A percentile compares a stretch with the other conserved stretches of the same genome.
Conservation (phyloP, 345 rosid genomes). For the Citrus sp. region DNA sequence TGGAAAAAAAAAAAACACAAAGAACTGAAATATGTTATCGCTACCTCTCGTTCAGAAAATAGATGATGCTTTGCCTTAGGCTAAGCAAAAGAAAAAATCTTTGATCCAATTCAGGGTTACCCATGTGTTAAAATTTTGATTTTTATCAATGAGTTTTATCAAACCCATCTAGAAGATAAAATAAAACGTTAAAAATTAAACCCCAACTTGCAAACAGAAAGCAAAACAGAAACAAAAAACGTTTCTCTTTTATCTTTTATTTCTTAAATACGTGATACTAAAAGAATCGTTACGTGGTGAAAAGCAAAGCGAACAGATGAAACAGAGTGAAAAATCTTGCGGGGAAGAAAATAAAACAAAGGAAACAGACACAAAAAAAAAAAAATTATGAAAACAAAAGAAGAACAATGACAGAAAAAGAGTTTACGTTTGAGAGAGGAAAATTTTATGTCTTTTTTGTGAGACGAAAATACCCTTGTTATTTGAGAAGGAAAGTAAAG, state of each 20-base stretch:
- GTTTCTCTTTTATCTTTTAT: neutral
- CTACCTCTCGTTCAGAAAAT: neutral
- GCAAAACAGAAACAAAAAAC: conserved; percentile 1
- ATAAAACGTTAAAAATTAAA: neutral
- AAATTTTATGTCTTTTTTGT: neutral
- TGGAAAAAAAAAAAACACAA: conserved; percentile 3
- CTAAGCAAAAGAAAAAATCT: conserved; percentile 11
- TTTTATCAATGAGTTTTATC: neutral
- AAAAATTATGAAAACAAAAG: neutral
- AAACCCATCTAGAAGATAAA: neutral
- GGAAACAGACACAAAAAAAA: neutral
- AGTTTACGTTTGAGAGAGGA: neutral
- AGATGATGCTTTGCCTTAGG: neutral
- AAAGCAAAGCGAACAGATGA: neutral
- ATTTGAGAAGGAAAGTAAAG: conserved; percentile 3
- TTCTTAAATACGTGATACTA: neutral
- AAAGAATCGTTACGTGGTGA: neutral
- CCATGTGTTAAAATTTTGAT: conserved; percentile 22
- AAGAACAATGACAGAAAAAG: neutral
- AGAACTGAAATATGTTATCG: neutral
- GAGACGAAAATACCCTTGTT: conserved; percentile 36
- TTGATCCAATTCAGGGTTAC: conserved; percentile 31
- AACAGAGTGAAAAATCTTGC: neutral
- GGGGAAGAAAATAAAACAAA: neutral
- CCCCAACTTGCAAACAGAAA: conserved; percentile 11